Evolutionary conservation across 495 filamentous ascomycete species (phyloP).

Genomic region (Lasiosphaeria ovina): DNA sequence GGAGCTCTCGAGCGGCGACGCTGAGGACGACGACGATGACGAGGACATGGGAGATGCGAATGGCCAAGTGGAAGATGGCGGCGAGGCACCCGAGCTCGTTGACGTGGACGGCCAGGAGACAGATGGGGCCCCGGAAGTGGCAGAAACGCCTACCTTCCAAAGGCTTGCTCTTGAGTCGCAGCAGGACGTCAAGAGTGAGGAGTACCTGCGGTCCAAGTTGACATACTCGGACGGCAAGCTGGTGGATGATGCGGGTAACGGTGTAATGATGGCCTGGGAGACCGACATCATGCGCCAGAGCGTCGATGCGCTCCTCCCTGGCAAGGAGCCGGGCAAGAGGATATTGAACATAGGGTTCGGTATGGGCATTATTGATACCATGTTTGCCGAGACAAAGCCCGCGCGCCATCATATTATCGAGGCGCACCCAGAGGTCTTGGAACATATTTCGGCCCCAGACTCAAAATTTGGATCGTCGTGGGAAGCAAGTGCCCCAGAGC

Average conservation of each 20-base stretch:
- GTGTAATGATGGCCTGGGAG: constrained; percentile 98
- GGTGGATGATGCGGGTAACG: constrained; percentile 76
- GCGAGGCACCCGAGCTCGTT: constrained; percentile 34
- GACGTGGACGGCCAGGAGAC: constrained; percentile 19
- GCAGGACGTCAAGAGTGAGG: constrained; percentile 56
- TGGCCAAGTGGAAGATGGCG: constrained; percentile 36
- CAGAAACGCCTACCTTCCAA: constrained; percentile 29
- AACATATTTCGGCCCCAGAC: constrained; percentile 53
- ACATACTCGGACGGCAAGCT: constrained; percentile 72
- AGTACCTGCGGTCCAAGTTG: constrained; percentile 75
- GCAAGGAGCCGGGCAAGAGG: constrained; percentile 52
- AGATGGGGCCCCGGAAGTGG: constrained; percentile 12
- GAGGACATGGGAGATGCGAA: constrained; percentile 37
- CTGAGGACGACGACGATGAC: constrained; percentile 55
- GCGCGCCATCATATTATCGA: constrained; percentile 82
- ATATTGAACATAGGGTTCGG: constrained; percentile 93
- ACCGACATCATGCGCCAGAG: constrained; percentile 80
- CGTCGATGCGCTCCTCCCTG: constrained; percentile 50
- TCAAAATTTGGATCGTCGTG: constrained; percentile 47
- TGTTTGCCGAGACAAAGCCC: constrained; percentile 71
- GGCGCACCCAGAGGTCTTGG: constrained; percentile 80
- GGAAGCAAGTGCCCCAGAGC: constrained; percentile 38
- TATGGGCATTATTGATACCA: constrained; percentile 91
- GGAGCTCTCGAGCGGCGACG: constrained; percentile 60
- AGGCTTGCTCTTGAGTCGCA: constrained; percentile 31